phyloP scores from a whole-genome alignment of 345 rosid genomes.

The Populus davidiana region DNA sequence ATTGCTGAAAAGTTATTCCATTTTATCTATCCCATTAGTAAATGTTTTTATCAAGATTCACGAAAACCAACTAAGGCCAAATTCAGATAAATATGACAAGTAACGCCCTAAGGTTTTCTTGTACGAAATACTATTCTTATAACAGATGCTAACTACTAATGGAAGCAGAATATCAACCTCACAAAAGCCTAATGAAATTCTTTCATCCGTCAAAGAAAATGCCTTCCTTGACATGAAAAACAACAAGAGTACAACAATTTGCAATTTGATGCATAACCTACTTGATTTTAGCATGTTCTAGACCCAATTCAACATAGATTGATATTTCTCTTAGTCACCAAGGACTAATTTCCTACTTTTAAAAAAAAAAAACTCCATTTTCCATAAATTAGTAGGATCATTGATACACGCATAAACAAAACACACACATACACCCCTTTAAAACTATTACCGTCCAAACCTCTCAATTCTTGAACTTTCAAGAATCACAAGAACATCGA shows the following conservation, averaged over 20 bases:
- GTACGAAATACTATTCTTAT: background rate
- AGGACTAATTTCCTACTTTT: background rate
- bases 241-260: background rate
- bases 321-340: background rate
- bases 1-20: background rate
- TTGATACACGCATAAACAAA: background rate
- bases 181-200: background rate
- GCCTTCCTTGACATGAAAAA: background rate
- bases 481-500: background rate
- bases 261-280: background rate
- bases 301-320: background rate
- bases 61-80: background rate
- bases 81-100: background rate
- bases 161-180: background rate
- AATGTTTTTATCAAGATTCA: no score
- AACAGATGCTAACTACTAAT: background rate
- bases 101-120: background rate
- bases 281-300: background rate
- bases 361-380: no score
- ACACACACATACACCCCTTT: no score
- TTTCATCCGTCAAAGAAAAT: background rate
- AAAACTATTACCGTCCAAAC: background rate
- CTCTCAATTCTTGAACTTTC: constrained; percentile 1
- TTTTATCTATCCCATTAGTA: background rate
- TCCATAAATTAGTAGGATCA: no score